Percentiles rank a stretch among this genome's conserved stretches.
phyloP scores from a whole-genome alignment of 345 rosid genomes.

The Raphanus sativus region DNA sequence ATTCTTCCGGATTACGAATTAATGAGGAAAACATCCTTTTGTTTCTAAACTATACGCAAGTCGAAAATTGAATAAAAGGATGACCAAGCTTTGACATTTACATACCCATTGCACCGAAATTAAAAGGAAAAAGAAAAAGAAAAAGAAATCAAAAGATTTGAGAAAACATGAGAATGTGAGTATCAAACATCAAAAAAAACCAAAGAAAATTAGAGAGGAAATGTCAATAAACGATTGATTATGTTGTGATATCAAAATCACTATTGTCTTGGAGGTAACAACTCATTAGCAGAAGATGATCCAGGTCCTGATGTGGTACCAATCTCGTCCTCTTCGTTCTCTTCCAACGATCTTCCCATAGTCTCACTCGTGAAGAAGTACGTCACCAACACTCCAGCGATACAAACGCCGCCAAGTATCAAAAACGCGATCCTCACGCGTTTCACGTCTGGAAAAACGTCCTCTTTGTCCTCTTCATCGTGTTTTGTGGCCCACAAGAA shows the following conservation, averaged over 20 bases:
- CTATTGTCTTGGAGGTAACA: not conserved
- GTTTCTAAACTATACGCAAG: not conserved
- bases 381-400: constrained; percentile 53
- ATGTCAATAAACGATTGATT: not conserved
- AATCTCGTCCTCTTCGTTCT: constrained; percentile 45
- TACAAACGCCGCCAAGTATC: constrained; percentile 51
- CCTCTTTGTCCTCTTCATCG: not conserved
- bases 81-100: not conserved
- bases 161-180: not conserved
- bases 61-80: not conserved
- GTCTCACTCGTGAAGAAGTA: constrained; percentile 58
- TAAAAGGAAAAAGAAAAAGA: too few relatives aligned
- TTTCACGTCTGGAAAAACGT: not conserved
- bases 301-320: not conserved
- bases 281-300: constrained; percentile 6
- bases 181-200: constrained; percentile 15
- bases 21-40: too few relatives aligned
- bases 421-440: constrained; percentile 46
- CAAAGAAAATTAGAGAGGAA: not conserved
- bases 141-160: not conserved
- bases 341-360: constrained; percentile 70
- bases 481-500: constrained; percentile 51
- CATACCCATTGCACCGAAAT: not conserved
- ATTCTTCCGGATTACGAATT: too few relatives aligned
- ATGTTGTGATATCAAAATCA: not conserved